A percentile compares a stretch with the other conserved stretches of the same genome.
These are phyloP conservation scores for Phlebiopsis flavidoalba DNA, from an alignment of 768 basidiomycete species.

Conservation along the genomic window DNA sequence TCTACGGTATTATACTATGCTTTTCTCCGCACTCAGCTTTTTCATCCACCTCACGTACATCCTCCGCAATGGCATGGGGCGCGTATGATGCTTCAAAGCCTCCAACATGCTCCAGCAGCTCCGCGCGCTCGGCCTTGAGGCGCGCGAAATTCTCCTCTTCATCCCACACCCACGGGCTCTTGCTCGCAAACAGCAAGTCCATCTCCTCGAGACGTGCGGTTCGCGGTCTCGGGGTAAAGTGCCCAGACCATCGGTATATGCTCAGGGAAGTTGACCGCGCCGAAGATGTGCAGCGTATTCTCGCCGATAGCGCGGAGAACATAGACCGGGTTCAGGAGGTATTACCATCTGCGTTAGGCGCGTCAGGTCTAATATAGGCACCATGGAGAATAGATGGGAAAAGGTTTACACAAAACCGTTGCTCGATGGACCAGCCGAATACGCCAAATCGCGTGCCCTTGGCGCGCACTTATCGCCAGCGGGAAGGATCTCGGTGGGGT, in stretches of 20 bases:
- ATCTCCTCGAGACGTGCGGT: slow-evolving; percentile 42
- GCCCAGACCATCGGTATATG: slow-evolving; percentile 40
- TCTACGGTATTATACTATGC: background rate
- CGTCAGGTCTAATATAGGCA: background rate
- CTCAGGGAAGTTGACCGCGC: slow-evolving; percentile 36
- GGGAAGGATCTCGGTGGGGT: slow-evolving; percentile 37
- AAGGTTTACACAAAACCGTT: slow-evolving; percentile 30
- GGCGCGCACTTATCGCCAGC: slow-evolving; percentile 36
- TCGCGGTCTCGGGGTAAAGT: slow-evolving; percentile 41
- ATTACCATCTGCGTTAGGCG: slow-evolving; percentile 34
- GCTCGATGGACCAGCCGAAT: slow-evolving; percentile 40
- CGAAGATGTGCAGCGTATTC: slow-evolving; percentile 41
- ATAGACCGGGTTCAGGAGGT: slow-evolving; percentile 36
- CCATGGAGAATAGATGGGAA: background rate
- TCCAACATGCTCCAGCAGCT: slow-evolving; percentile 10
- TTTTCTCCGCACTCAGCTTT: background rate
- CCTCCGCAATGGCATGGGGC: background rate
- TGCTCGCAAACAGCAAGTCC: slow-evolving; percentile 38
- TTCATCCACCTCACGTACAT: slow-evolving; percentile 2
- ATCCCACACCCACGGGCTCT: slow-evolving; percentile 41
- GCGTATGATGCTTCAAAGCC: background rate
- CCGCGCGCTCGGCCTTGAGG: slow-evolving; percentile 26
- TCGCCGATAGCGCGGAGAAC: slow-evolving; percentile 39
- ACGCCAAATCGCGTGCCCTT: slow-evolving; percentile 44
- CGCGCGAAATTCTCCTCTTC: slow-evolving; percentile 34